Evolutionary conservation across 768 basidiomycete genomes (phyloP).

Genomic region (Mycena crocata): DNA sequence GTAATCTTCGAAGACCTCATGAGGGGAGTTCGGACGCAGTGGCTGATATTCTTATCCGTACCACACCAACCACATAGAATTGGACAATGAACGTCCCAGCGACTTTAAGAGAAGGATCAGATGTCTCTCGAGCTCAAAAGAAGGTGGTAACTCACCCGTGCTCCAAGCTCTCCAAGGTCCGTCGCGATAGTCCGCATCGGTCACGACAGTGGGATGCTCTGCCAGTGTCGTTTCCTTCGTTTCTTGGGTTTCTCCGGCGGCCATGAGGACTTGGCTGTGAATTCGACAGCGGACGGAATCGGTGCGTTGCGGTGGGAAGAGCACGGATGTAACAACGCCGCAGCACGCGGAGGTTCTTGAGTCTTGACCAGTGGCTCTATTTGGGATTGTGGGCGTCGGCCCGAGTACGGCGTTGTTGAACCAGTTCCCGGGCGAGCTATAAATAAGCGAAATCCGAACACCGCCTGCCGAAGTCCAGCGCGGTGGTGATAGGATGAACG

Average conservation of each 20-base stretch:
- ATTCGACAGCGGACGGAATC: background rate
- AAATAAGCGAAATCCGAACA: too few relatives aligned
- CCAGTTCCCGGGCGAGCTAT: too few relatives aligned
- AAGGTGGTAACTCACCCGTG: background rate
- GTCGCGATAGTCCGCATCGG: slow-evolving; percentile 8
- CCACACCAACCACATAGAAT: slow-evolving; percentile 25
- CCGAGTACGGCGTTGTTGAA: too few relatives aligned
- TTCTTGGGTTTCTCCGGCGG: background rate
- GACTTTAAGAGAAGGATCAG: slow-evolving; percentile 6
- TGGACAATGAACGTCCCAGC: slow-evolving; percentile 18
- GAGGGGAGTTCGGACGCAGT: background rate
- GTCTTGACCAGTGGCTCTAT: too few relatives aligned
- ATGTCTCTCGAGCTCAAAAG: background rate
- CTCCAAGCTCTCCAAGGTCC: slow-evolving; percentile 22
- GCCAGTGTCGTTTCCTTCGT: background rate
- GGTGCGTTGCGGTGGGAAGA: too few relatives aligned
- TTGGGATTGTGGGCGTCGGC: too few relatives aligned
- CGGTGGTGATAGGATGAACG: too few relatives aligned
- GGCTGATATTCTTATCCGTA: background rate
- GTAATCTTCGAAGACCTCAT: slow-evolving; percentile 9
- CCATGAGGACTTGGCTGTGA: background rate
- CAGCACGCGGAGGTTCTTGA: too few relatives aligned
- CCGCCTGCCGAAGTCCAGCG: too few relatives aligned
- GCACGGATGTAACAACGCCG: too few relatives aligned
- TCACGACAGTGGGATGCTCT: background rate